Percentiles rank a stretch among this genome's conserved stretches.
Conservation (phyloP, 257 asterid species). For the Capsicum baccatum region DNA sequence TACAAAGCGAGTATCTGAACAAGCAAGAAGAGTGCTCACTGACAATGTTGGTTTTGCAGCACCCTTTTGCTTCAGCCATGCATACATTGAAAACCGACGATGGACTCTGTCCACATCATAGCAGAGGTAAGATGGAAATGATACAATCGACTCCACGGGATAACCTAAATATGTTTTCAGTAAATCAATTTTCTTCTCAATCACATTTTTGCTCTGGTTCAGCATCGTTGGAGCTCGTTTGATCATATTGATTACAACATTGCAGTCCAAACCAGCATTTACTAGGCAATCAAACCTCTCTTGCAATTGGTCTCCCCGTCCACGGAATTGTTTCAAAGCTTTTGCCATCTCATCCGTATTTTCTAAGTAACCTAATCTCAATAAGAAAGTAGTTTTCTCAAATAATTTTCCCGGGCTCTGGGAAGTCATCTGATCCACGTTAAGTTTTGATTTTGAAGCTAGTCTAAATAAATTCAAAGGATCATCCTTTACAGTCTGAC, state of each 20-base stretch:
- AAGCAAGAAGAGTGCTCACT: constrained; percentile 73
- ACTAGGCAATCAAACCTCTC: constrained; percentile 89
- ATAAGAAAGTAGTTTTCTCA: constrained; percentile 64
- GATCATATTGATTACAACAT: constrained; percentile 66
- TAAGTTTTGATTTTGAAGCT: constrained; percentile 60
- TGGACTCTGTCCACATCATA: constrained; percentile 73
- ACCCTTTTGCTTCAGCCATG: constrained; percentile 79
- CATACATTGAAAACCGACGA: constrained; percentile 71
- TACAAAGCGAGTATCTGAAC: constrained; percentile 67
- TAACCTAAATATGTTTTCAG: constrained; percentile 66
- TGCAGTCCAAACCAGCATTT: constrained; percentile 75
- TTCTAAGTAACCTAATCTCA: constrained; percentile 72
- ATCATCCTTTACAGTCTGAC: constrained; percentile 56
- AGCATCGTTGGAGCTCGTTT: constrained; percentile 69
- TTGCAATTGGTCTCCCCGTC: constrained; percentile 92
- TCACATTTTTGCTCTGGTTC: constrained; percentile 72
- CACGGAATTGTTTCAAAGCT: constrained; percentile 76
- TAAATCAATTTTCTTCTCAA: constrained; percentile 62
- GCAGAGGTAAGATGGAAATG: constrained; percentile 77
- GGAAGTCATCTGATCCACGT: constrained; percentile 43
- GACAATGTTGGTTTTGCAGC: constrained; percentile 74
- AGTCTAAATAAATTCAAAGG: constrained; percentile 56
- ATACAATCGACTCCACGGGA: constrained; percentile 67
- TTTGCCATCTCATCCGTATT: constrained; percentile 89
- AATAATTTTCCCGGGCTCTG: constrained; percentile 57